Base-by-base conservation (phyloP, 208 protist species). In the Trypanosoma congolense region DNA sequence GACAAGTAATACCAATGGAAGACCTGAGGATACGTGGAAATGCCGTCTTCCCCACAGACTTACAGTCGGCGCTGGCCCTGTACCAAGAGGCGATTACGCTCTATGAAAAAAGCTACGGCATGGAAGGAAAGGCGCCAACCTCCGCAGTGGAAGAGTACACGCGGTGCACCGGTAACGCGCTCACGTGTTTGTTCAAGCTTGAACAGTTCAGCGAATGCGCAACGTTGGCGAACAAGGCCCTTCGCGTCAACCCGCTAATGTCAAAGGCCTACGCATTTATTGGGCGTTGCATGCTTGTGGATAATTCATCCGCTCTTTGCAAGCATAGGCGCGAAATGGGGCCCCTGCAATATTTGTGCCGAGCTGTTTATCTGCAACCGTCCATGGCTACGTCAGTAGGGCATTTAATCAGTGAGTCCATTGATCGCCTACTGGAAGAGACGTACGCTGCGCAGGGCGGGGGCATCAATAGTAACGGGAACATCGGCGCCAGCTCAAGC, bases 181-280 rank as follows among this genome's bases (percentile, higher is more conserved):
- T 90, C 25, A 94, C 83, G 18, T 90, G 83, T 50, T 52, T 94
- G 24, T 80, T 80, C 42, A 87, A 90, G 56, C 10, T 80, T 1
- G 59, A 65, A 1, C 54, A 74, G 9, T 71, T 67, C 21, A 61
- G 64, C 19, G 48, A 53, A 19, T 91, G 83, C 55, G 65, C 61
- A 1, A 48, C 55, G 12, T 19, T 90, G 16, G 80, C 81, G 4
- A 42, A 51, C 22, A 67, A 75, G 3, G 80, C 66, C 45, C 73
- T 91, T 1, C 50, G 25, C 3, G 38, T 61, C 0, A 91, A 94
- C 45, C 81, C 83, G 0, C 75, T 91, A 28, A 55, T 91, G 9
- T 83, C 82, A 3, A 94, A 94, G 61, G 83, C 79, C 1, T 88
- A 91, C 65, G 87, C 83, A 16, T 86, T 91, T 56, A 65, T 78